phyloP scores from a whole-genome alignment of 345 rosid genomes.

The Eucalyptus albens region DNA sequence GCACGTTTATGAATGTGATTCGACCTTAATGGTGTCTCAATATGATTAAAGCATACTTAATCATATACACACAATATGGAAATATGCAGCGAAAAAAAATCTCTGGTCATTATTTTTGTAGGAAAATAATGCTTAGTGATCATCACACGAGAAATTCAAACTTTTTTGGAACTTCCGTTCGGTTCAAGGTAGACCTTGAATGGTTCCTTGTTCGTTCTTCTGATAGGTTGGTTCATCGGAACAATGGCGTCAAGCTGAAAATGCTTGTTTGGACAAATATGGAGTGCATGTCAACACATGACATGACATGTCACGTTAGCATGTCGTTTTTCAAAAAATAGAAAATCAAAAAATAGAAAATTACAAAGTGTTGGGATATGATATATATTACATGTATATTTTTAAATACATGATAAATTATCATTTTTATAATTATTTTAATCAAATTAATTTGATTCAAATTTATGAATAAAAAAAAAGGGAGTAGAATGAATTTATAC shows the following conservation, averaged over 20 bases:
- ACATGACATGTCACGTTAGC: rapidly evolving
- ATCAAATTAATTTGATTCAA: too few species aligned
- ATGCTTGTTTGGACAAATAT: background rate
- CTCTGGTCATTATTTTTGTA: background rate
- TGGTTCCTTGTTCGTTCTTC: background rate
- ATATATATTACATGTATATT: too few species aligned
- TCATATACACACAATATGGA: background rate
- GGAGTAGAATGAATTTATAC: too few species aligned
- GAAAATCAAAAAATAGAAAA: too few species aligned
- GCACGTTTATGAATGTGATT: background rate
- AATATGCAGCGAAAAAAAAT: background rate
- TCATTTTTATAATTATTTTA: too few species aligned
- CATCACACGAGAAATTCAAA: background rate
- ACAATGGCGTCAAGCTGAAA: background rate
- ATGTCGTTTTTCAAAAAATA: too few species aligned
- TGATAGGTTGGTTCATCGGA: background rate
- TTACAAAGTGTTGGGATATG: too few species aligned
- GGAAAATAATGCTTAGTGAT: background rate
- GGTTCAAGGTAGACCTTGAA: background rate
- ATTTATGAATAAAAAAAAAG: too few species aligned
- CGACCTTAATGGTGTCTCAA: background rate
- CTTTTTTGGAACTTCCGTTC: background rate
- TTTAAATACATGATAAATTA: too few species aligned
- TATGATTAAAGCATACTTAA: background rate
- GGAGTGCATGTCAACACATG: too few species aligned